Conservation (phyloP, 441 rosid species). For the Manihot esculenta region DNA sequence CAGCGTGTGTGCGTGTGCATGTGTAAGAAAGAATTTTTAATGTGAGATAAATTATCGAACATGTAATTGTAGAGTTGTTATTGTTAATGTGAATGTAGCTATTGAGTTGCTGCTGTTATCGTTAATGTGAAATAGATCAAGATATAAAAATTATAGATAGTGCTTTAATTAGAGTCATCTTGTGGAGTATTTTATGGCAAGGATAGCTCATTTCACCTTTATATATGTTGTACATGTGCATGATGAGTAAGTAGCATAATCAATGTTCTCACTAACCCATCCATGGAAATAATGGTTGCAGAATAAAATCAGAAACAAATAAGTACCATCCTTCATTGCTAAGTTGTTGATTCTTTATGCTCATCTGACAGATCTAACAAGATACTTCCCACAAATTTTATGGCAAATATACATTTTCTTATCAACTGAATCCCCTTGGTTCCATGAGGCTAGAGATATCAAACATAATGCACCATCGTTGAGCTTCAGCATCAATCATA, state of each 20-base stretch:
- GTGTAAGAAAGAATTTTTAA: background rate
- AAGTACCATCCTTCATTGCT: background rate
- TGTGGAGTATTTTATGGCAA: background rate
- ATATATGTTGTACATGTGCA: background rate
- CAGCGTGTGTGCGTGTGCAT: background rate
- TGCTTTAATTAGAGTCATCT: background rate
- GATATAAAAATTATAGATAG: background rate
- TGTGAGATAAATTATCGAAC: too few relatives aligned
- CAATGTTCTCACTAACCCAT: background rate
- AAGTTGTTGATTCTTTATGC: conserved; percentile 1
- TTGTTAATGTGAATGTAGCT: too few relatives aligned
- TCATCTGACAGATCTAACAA: background rate
- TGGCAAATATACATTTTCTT: background rate
- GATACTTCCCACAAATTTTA: conserved; percentile 2
- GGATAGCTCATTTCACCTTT: background rate
- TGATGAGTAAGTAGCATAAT: background rate
- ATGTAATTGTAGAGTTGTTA: too few relatives aligned
- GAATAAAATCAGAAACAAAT: conserved; percentile 1
- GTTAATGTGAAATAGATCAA: background rate
- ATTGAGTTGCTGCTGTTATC: too few relatives aligned
- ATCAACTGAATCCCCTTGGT: background rate
- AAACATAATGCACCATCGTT: background rate
- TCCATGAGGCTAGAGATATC: background rate
- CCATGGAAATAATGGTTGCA: background rate
- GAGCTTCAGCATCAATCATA: background rate